Conservation (phyloP, 495 filamentous ascomycete genomes). For the Trichoderma erinaceum region DNA sequence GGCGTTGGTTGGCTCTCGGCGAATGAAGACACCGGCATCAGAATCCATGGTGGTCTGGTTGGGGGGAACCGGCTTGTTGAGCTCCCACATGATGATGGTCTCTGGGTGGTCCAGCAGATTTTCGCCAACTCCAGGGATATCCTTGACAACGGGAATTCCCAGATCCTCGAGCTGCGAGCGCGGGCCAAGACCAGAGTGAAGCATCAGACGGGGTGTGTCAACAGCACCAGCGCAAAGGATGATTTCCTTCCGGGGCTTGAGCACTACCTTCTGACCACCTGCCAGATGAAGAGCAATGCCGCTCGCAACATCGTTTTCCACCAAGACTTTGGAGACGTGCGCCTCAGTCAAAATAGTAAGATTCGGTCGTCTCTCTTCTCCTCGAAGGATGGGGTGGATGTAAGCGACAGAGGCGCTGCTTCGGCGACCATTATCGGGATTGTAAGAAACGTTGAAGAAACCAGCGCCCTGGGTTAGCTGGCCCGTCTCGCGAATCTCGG, state of each 20-base stretch:
- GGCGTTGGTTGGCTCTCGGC: slow-evolving; percentile 59
- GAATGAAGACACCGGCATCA: slow-evolving; percentile 77
- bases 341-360: slow-evolving; percentile 73
- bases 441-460: slow-evolving; percentile 80
- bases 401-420: slow-evolving; percentile 80
- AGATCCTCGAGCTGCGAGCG: slow-evolving; percentile 35
- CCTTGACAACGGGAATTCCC: slow-evolving; percentile 36
- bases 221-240: slow-evolving; percentile 49
- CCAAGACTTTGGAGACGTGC: slow-evolving; percentile 71
- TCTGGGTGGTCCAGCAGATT: slow-evolving; percentile 47
- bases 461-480: slow-evolving; percentile 66
- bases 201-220: slow-evolving; percentile 49
- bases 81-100: slow-evolving; percentile 21
- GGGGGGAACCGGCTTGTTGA: slow-evolving; percentile 25
- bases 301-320: slow-evolving; percentile 54
- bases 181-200: slow-evolving; percentile 47
- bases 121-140: slow-evolving; percentile 47
- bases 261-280: slow-evolving; percentile 33
- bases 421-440: slow-evolving; percentile 69
- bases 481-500: slow-evolving; percentile 61
- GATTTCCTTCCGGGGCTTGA: slow-evolving; percentile 35
- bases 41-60: slow-evolving; percentile 51
- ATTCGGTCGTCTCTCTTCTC: slow-evolving; percentile 69
- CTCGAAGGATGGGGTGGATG: slow-evolving; percentile 75
- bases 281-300: slow-evolving; percentile 53